A percentile compares a stretch with the other conserved stretches of the same genome.
Conservation (phyloP, 768 basidiomycete genomes). For the Gelatoporia subvermispora region DNA sequence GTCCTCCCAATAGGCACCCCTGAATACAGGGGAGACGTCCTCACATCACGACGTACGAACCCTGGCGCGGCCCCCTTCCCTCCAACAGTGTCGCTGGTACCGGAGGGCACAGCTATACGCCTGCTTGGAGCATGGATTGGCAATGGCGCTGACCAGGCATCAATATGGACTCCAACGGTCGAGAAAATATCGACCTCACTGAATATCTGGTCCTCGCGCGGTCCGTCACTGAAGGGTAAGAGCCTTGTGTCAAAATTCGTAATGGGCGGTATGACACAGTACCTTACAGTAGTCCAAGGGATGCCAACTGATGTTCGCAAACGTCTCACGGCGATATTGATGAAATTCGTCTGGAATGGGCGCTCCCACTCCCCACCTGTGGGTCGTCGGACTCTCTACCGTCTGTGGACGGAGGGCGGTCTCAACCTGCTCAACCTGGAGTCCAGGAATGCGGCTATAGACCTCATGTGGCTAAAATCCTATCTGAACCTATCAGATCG, state of each 20-base stretch:
- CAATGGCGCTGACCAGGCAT: slow-evolving; percentile 4
- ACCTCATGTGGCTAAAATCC: slow-evolving; percentile 6
- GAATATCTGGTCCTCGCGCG: background rate
- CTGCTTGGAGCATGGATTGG: slow-evolving; percentile 16
- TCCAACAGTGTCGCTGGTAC: no score
- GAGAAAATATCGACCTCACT: slow-evolving; percentile 5
- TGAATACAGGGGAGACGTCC: slow-evolving; percentile 9
- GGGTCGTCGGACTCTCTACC: background rate
- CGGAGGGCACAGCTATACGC: background rate
- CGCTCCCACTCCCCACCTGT: background rate
- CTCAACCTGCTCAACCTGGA: background rate
- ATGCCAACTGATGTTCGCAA: slow-evolving; percentile 12
- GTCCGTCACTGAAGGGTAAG: background rate
- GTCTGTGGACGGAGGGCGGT: background rate
- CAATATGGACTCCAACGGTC: slow-evolving; percentile 4
- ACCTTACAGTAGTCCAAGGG: slow-evolving; percentile 14
- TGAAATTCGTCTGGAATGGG: slow-evolving; percentile 7
- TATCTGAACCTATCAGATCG: background rate
- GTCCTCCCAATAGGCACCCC: slow-evolving; percentile 29
- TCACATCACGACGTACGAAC: background rate
- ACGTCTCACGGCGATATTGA: background rate
- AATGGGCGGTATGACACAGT: slow-evolving; percentile 5
- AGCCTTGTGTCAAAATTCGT: slow-evolving; percentile 10
- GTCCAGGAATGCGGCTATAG: slow-evolving; percentile 12
- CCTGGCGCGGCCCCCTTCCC: background rate